A percentile compares a stretch with the other conserved stretches of the same genome.
Conservation (phyloP, 208 protist genomes). For the Sergeia podlipaevii region DNA sequence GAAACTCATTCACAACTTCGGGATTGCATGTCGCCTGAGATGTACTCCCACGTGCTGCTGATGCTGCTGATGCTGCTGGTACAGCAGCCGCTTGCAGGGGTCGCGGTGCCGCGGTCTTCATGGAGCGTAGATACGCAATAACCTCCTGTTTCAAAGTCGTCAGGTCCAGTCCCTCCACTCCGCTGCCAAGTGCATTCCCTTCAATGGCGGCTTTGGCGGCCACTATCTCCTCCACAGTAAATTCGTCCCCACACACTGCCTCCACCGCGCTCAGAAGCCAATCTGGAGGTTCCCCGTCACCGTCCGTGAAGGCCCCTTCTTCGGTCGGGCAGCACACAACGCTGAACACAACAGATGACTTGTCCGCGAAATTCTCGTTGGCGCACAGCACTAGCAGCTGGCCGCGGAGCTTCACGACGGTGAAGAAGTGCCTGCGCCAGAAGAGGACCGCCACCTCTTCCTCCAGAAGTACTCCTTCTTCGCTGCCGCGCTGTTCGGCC, state of each 20-base stretch:
- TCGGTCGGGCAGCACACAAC: conserved; percentile 21
- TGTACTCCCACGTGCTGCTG: no score
- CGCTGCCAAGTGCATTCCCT: no score
- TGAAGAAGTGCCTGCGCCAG: conserved; percentile 58
- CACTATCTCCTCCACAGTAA: conserved; percentile 17
- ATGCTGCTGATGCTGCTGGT: neutral
- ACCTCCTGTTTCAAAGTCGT: no score
- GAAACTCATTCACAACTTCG: neutral
- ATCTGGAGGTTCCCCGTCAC: conserved; percentile 27
- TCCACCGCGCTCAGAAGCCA: conserved; percentile 17
- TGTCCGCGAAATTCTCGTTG: conserved; percentile 39
- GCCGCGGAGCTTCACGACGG: conserved; percentile 25
- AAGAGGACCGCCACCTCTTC: conserved; percentile 43
- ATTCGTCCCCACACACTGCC: conserved; percentile 25
- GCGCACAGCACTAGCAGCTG: conserved; percentile 28
- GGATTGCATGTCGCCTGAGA: no score
- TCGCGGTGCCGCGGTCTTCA: no score
- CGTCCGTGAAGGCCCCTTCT: conserved; percentile 28
- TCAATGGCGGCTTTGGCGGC: conserved; percentile 4
- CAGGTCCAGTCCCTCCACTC: no score
- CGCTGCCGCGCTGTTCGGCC: conserved; percentile 14
- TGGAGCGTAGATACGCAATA: no score
- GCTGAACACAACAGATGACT: conserved; percentile 32
- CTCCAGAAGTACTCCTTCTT: conserved; percentile 14
- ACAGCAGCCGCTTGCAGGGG: neutral